These are phyloP conservation scores for Phytophthora constricta DNA, from an alignment of 352 stramenopile genomes.

Conservation along the genomic window DNA sequence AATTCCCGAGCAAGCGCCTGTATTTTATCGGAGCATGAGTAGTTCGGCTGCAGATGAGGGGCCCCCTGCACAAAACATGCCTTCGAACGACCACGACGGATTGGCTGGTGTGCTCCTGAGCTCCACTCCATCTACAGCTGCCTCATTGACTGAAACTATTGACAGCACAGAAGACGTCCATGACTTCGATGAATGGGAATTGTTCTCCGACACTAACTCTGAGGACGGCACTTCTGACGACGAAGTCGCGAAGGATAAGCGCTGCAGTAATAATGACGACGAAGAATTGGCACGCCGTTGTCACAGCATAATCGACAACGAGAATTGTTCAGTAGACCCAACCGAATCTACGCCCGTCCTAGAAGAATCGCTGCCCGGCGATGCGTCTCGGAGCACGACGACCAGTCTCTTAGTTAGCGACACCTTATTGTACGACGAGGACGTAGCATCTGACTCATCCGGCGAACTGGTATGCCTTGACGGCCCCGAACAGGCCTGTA, in stretches of 20 bases:
- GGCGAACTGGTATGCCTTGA: no score
- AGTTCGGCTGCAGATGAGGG: constrained; percentile 21
- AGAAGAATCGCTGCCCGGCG: neutral
- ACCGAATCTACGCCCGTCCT: neutral
- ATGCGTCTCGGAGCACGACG: neutral
- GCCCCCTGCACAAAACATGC: neutral
- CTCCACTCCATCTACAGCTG: constrained; percentile 29
- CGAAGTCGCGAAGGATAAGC: neutral
- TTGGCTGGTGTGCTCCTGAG: neutral
- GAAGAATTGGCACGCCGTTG: neutral
- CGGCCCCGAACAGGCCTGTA: no score
- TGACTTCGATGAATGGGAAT: constrained; percentile 49
- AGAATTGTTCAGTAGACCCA: neutral
- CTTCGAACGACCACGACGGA: neutral
- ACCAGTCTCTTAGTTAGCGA: neutral
- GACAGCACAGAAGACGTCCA: constrained; percentile 45
- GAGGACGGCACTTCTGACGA: constrained; percentile 12
- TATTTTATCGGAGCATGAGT: constrained; percentile 17
- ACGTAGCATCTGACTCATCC: no score
- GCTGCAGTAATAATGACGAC: neutral
- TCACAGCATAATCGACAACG: neutral
- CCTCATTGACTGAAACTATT: constrained; percentile 48
- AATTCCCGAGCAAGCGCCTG: constrained; percentile 14
- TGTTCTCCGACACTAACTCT: constrained; percentile 26
- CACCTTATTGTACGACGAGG: neutral